A percentile compares a stretch with the other conserved stretches of the same genome.
Evolutionary conservation across 2,329 filamentous ascomycete genomes (phyloP).

Genomic region (Ceratocystis colombiana): DNA sequence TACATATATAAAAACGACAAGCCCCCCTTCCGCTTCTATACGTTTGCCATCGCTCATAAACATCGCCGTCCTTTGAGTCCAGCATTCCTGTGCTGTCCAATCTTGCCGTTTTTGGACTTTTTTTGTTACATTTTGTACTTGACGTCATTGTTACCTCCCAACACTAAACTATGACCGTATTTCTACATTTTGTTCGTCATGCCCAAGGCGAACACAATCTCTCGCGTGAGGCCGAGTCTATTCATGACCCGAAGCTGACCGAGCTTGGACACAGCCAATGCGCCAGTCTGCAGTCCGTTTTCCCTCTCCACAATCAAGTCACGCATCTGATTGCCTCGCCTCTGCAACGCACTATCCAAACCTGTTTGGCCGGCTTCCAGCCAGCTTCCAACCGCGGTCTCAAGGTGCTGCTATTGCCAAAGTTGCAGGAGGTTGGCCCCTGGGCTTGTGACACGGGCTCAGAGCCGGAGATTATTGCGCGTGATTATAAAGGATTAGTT

Average conservation of each 20-base stretch:
- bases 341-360: constrained; percentile 70
- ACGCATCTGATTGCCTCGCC: constrained; percentile 69
- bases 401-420: constrained; percentile 55
- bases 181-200: constrained; percentile 60
- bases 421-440: constrained; percentile 67
- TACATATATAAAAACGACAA: too few species aligned
- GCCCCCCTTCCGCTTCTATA: background rate
- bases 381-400: constrained; percentile 35
- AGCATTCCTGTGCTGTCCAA: background rate
- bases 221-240: constrained; percentile 52
- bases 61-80: too few species aligned
- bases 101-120: background rate
- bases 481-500: constrained; percentile 52
- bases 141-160: background rate
- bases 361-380: constrained; percentile 59
- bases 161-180: constrained; percentile 38
- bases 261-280: constrained; percentile 68
- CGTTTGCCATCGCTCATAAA: too few species aligned
- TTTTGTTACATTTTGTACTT: background rate
- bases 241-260: constrained; percentile 73
- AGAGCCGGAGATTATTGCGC: constrained; percentile 42
- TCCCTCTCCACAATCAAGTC: constrained; percentile 55
- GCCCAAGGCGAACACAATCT: constrained; percentile 78
- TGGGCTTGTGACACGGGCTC: constrained; percentile 69
- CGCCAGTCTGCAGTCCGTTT: constrained; percentile 47